Conservation (phyloP, 2,329 filamentous ascomycete species). For the Raffaelea albimanens region DNA sequence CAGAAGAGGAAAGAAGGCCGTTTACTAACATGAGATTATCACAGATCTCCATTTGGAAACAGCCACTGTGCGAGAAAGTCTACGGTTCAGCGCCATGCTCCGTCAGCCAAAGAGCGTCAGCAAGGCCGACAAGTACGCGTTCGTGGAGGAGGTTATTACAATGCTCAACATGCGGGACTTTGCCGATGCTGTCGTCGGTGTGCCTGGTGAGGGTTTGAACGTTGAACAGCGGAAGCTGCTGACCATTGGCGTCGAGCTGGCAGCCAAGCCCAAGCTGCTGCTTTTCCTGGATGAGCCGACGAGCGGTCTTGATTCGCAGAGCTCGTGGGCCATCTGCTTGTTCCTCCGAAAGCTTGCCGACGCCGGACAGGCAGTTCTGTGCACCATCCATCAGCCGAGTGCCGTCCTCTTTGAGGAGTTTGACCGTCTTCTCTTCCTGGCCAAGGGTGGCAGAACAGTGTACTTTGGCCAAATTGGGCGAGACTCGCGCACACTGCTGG, state of each 20-base stretch:
- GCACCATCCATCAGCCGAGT: conserved; percentile 95
- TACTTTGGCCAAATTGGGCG: conserved; percentile 69
- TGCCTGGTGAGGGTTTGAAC: conserved; percentile 77
- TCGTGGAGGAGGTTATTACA: conserved; percentile 89
- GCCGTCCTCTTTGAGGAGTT: conserved; percentile 92
- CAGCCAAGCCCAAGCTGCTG: conserved; percentile 79
- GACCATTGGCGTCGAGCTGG: conserved; percentile 86
- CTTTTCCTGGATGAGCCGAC: conserved; percentile 96
- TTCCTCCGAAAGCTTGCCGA: conserved; percentile 83
- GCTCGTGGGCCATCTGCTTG: conserved; percentile 83
- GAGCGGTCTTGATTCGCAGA: conserved; percentile 85
- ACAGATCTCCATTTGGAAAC: conserved; percentile 69
- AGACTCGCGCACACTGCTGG: conserved; percentile 57
- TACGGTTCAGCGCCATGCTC: conserved; percentile 76
- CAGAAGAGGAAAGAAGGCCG: too few relatives aligned
- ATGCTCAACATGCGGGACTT: conserved; percentile 85
- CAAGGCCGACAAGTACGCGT: conserved; percentile 68
- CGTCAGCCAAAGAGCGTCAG: conserved; percentile 70
- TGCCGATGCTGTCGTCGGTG: conserved; percentile 82
- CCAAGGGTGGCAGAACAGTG: conserved; percentile 65
- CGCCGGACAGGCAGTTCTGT: conserved; percentile 85
- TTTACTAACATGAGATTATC: background rate
- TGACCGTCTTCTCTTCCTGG: conserved; percentile 69
- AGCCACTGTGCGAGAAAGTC: conserved; percentile 76
- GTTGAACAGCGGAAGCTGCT: conserved; percentile 64